Evolutionary conservation across 139 green algal genomes (phyloP), one percentile per base, ranked within the genome.

Genomic region (Bryopsis sp.): DNA sequence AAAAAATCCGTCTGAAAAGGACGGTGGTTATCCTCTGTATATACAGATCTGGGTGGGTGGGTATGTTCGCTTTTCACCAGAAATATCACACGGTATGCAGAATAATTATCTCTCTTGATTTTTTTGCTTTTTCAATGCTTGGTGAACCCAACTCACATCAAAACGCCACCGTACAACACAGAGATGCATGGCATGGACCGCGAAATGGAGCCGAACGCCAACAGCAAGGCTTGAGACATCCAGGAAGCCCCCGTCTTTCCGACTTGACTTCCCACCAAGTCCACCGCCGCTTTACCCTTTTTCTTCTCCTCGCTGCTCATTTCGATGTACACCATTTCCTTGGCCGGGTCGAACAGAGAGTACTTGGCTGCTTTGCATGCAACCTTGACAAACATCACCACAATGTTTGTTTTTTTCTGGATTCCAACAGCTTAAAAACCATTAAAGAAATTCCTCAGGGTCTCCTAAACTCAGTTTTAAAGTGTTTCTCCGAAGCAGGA

Each of bases 271-370:
- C 86, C 88, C 35, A 96, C 72, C 32, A 96, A 72, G 64, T 96
- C 89, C 24, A 96, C 85, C 6, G 88, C 88, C 28, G 89, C 88
- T 74, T 96, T 96, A 58, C 89, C 89, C 68, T 86, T 85, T 43
- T 58, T 81, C 71, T 89, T 89, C 70, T 88, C 81, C 43, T 94
- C 85, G n/a, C 83, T 78, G 69, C 77, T 74, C 77, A 90, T 85
- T 68, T 87, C 79, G 33, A 95, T 95, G 85, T 92, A 95, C 61
- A 89, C 88, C 89, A 96, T 96, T 76, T 96, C 89, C 75, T 93
- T 91, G 46, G 86, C 82, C 1, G 86, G 86, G 70, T 91, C 85
- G 58, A 93, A 93, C 68, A 93, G 74, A 1, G 68, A 81, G 77
- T 89, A 93, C 78, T 93, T 93, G 76, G 77, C 67, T 31, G 78